phyloP scores from a whole-genome alignment of 768 basidiomycete species.

The Boletus huronensis region DNA sequence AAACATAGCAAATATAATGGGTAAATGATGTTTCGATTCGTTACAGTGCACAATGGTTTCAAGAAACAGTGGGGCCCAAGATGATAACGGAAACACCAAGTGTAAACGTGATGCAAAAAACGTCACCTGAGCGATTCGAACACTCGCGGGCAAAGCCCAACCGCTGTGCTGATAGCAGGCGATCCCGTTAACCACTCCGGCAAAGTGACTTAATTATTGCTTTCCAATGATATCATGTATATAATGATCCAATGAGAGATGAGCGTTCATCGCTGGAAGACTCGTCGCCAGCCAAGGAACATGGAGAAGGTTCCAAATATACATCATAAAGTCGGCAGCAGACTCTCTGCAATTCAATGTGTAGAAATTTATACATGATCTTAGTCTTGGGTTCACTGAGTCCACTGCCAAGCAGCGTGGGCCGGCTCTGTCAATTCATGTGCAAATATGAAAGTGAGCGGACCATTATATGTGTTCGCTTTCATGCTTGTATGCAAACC shows the following conservation, averaged over 20 bases:
- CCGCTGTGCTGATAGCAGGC: slow-evolving; percentile 62
- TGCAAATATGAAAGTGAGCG: no score
- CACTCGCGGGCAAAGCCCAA: slow-evolving; percentile 61
- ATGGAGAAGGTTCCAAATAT: background rate
- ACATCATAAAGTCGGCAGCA: background rate
- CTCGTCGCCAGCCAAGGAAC: background rate
- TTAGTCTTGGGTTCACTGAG: no score
- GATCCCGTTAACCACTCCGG: slow-evolving; percentile 93
- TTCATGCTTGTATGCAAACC: background rate
- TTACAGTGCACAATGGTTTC: no score
- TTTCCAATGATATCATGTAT: no score
- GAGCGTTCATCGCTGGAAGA: background rate
- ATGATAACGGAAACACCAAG: background rate
- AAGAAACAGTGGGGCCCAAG: no score
- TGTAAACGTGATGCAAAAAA: slow-evolving; percentile 28
- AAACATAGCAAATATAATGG: no score
- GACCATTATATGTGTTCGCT: no score
- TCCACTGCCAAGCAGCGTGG: no score
- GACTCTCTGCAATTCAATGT: background rate
- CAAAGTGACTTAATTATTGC: slow-evolving; percentile 60
- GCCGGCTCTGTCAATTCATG: no score
- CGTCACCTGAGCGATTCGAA: slow-evolving; percentile 64
- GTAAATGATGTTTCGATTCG: no score
- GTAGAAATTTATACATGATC: background rate
- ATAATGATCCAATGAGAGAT: background rate